These are phyloP conservation scores for Crucihimalaya himalaica DNA, from an alignment of 345 rosid species.

Conservation along the genomic window DNA sequence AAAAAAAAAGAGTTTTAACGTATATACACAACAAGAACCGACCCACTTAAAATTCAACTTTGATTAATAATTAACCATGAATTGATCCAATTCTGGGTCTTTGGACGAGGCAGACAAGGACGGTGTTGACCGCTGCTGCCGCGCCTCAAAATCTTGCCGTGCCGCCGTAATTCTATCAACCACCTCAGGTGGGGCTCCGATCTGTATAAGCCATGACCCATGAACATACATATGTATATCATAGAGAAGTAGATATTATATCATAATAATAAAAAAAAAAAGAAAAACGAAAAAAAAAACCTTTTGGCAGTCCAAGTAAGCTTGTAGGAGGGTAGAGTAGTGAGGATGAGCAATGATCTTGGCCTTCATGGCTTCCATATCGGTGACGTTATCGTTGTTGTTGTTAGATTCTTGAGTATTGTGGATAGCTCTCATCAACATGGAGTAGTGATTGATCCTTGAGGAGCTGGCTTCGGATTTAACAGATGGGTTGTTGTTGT, in stretches of 20 bases:
- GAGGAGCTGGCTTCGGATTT: slow-evolving; percentile 75
- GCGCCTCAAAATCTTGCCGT: slow-evolving; percentile 72
- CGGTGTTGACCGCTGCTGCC: slow-evolving; percentile 61
- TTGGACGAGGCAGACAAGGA: slow-evolving; percentile 44
- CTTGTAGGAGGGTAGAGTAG: slow-evolving; percentile 82
- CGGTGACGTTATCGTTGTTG: slow-evolving; percentile 37
- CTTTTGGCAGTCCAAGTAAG: slow-evolving; percentile 98
- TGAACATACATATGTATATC: slow-evolving; percentile 15
- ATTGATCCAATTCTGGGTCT: slow-evolving; percentile 97
- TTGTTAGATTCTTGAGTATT: slow-evolving; percentile 54
- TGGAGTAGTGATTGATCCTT: slow-evolving; percentile 58
- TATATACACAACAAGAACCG: slow-evolving; percentile 1
- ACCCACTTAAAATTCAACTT: background rate
- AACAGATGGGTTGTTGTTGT: slow-evolving; percentile 46
- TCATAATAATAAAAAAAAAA: background rate
- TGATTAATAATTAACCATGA: slow-evolving; percentile 62
- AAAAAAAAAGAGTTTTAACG: background rate
- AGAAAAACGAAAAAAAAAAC: slow-evolving; percentile 44
- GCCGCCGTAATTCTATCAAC: slow-evolving; percentile 68
- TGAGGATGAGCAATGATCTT: slow-evolving; percentile 95
- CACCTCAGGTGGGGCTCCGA: slow-evolving; percentile 95
- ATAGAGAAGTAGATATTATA: background rate
- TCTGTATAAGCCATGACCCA: slow-evolving; percentile 44
- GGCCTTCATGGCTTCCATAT: slow-evolving; percentile 79
- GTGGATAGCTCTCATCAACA: slow-evolving; percentile 52